phyloP scores from a whole-genome alignment of 768 basidiomycete species.

The Ramaria rubella region DNA sequence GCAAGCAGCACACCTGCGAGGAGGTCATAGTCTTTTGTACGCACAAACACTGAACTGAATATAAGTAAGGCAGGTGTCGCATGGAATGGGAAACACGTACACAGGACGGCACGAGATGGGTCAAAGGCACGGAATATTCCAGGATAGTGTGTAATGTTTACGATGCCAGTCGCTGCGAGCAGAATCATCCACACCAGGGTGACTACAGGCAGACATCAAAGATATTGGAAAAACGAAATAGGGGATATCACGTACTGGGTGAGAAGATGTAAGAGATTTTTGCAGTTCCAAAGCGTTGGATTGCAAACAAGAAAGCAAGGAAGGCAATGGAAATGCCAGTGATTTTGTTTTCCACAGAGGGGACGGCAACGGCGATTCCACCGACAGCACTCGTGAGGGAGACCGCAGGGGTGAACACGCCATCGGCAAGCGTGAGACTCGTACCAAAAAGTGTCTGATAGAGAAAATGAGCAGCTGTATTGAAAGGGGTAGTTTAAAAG shows the following conservation, averaged over 20 bases:
- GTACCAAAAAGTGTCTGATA: conserved; percentile 55
- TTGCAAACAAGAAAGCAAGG: conserved; percentile 48
- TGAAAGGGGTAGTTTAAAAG: neutral
- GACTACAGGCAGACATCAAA: conserved; percentile 26
- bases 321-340: conserved; percentile 55
- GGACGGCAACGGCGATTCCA: conserved; percentile 59
- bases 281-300: conserved; percentile 55
- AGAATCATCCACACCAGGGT: conserved; percentile 52
- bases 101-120: conserved; percentile 56
- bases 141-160: conserved; percentile 48
- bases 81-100: conserved; percentile 28
- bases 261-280: conserved; percentile 47
- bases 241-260: conserved; percentile 34
- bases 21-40: conserved; percentile 53
- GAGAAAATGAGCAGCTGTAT: neutral
- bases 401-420: conserved; percentile 62
- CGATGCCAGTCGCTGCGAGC: conserved; percentile 46
- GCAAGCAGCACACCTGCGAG: conserved; percentile 59
- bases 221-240: neutral
- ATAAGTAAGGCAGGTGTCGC: neutral
- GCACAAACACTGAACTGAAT: conserved; percentile 46
- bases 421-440: conserved; percentile 60
- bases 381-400: conserved; percentile 62
- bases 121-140: conserved; percentile 62
- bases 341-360: conserved; percentile 39